Evolutionary conservation across 345 rosid genomes (phyloP), one percentile per base, ranked within the genome.

Genomic region (Erysimum cheiranthoides): DNA sequence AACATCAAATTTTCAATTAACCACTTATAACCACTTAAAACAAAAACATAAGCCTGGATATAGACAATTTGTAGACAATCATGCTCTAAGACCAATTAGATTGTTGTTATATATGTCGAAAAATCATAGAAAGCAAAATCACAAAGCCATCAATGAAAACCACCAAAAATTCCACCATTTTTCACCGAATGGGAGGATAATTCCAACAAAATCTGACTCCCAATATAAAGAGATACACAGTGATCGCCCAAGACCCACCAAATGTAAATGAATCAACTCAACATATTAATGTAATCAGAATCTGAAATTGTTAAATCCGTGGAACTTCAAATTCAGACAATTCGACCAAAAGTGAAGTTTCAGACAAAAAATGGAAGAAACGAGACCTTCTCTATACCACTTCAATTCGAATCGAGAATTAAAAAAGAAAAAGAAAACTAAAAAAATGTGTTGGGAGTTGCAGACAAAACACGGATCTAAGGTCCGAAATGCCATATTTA

Each of bases 381-480:
- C 53, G 4, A 43, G 27, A 14, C 39, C 43, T 66, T 39, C n/a
- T 25, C 12, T 21, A 62, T 27, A 39, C 31, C 53, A 40, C 36
- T 16, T 56, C 18, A 49, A 27, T 5, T 45, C 6, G 11, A 10
- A 16, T 47, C 38, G 28, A 31, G 25, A 43, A 13, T 13, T n/a
- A n/a, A n/a, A n/a, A 17, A 18, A 1, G 25, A 21, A 31, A 36
- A n/a, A n/a, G n/a, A n/a, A n/a, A 52, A 30, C 14, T 6, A 43
- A 18, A 31, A 63, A 9, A n/a, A 61, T 39, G 36, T 51, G 31
- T 46, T 35, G 2, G 10, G 4, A 50, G 61, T 38, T 47, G 6
- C 14, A 43, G 66, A 45, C 40, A 54, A 54, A 54, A 63, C 67
- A 77, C 53, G 25, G 76, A 76, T 76, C 80, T 62, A 61, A 7